phyloP scores from a whole-genome alignment of 2,329 filamentous ascomycete species.

The Microsporum ferrugineum region DNA sequence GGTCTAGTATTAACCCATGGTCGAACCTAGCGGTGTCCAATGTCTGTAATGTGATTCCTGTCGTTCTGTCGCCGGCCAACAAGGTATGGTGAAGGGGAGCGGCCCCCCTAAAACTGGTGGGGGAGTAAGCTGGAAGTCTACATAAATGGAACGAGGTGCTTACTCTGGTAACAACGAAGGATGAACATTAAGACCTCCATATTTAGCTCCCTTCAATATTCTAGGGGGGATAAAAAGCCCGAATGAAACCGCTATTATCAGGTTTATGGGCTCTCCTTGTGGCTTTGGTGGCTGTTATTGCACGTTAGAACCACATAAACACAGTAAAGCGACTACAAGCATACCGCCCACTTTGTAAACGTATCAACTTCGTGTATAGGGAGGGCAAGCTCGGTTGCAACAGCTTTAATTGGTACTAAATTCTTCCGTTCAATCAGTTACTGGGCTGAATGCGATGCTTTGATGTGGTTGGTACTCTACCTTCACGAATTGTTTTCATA shows the following conservation, averaged over 20 bases:
- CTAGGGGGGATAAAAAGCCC: conserved; percentile 75
- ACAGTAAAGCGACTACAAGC: conserved; percentile 18
- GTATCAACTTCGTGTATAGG: conserved; percentile 65
- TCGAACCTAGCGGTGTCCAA: conserved; percentile 69
- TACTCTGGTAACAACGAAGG: conserved; percentile 82
- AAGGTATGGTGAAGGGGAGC: conserved; percentile 82
- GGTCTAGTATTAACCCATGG: conserved; percentile 61
- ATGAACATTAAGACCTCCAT: conserved; percentile 87
- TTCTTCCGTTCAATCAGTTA: conserved; percentile 2
- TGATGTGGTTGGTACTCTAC: conserved; percentile 30
- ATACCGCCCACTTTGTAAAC: conserved; percentile 69
- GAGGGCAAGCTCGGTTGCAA: conserved; percentile 54
- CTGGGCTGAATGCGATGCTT: not conserved
- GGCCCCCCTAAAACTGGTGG: conserved; percentile 62
- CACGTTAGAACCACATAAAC: conserved; percentile 14
- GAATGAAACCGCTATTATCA: conserved; percentile 89
- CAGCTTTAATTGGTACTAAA: conserved; percentile 59
- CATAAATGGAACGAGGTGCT: conserved; percentile 16
- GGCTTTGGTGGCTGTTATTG: conserved; percentile 43
- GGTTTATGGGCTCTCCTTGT: conserved; percentile 45
- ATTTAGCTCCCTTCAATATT: conserved; percentile 57
- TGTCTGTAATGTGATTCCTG: conserved; percentile 79
- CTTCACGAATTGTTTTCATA: conserved; percentile 54
- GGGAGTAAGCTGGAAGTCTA: not conserved
- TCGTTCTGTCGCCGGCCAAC: conserved; percentile 47